Base-by-base conservation (phyloP, 2,329 filamentous ascomycete genomes). In the Apiospora phragmitis region DNA sequence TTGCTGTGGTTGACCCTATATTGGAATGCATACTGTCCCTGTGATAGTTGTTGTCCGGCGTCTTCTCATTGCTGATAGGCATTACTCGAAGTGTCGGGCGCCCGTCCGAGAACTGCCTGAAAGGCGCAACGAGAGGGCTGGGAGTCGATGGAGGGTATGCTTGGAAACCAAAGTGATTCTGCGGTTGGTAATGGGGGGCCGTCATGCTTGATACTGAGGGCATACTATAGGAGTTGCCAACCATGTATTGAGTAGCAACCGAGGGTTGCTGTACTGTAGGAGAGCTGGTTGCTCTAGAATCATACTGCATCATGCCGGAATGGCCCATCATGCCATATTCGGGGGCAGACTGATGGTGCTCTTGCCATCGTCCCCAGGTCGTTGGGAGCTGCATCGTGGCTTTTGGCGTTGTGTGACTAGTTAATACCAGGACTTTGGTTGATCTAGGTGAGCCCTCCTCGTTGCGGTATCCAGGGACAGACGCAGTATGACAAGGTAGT, bases 341-440 rank as follows among this genome's bases (percentile, higher is more conserved):
- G 32, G 76, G 49, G 65, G 73, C 74, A 9, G 76, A 73, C 59
- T 81, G 81, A 62, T 87, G 83, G 55, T 88, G 86, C 71, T 85
- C 79, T 73, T 84, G 80, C 85, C 87, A 89, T 74, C 86, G 86
- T 75, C 83, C 85, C 89, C 89, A 91, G 80, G 80, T 82, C 80
- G 70, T 84, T 82, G 75, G 87, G 82, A 75, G 85, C 85, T 51
- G 49, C 86, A 89, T 80, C 77, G 78, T 80, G 80, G 76, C 73
- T 68, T 47, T 69, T 29, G 26, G 26, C 32, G 26, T 26, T n/a
- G 76, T 77, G 80, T 79, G n/a, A 78, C 75, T 45, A 72, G 70
- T 73, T 41, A 68, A 70, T 45, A 69, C 67, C 29, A 59, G 49
- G 14, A 42, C 43, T 32, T 51, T 45, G 14, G 43, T 55, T 49